A percentile compares a stretch with the other conserved stretches of the same genome.
Evolutionary conservation across 2,329 filamentous ascomycete genomes (phyloP).

Genomic region (Dryadomyces quercivorus): DNA sequence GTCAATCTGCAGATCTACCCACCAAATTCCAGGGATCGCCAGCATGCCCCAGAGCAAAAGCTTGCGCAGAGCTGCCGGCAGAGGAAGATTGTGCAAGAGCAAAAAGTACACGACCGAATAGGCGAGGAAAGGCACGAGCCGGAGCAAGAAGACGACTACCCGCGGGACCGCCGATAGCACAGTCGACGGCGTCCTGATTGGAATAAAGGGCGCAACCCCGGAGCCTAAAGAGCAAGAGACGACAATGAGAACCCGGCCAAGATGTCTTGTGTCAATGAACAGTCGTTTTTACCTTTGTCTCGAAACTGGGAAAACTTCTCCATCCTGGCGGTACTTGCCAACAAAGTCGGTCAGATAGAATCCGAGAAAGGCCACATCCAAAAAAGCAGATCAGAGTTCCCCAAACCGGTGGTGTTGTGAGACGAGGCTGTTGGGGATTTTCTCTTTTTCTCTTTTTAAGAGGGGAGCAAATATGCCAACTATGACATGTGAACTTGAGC

Average conservation of each 20-base stretch:
- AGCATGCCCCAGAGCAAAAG: slow-evolving; percentile 78
- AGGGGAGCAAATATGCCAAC: neutral
- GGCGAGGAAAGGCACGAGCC: slow-evolving; percentile 64
- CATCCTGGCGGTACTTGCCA: slow-evolving; percentile 39
- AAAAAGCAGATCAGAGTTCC: neutral
- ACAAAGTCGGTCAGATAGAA: neutral
- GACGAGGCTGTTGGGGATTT: too few species aligned
- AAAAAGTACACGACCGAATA: slow-evolving; percentile 63
- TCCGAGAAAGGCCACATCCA: neutral
- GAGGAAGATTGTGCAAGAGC: slow-evolving; percentile 65
- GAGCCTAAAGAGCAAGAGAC: slow-evolving; percentile 48
- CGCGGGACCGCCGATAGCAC: slow-evolving; percentile 54
- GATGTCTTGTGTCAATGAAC: neutral
- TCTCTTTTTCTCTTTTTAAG: too few species aligned
- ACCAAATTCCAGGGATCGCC: slow-evolving; percentile 87
- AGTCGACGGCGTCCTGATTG: slow-evolving; percentile 51
- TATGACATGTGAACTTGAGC: slow-evolving; percentile 3
- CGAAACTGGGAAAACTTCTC: slow-evolving; percentile 92
- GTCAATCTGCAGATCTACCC: slow-evolving; percentile 96
- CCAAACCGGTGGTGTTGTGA: too few species aligned
- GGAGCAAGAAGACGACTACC: slow-evolving; percentile 63
- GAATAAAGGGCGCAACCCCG: slow-evolving; percentile 91
- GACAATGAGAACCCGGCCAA: neutral
- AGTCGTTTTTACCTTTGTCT: slow-evolving; percentile 60
- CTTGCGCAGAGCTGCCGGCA: slow-evolving; percentile 56